Conservation (phyloP, 106 monocot species). For the Dioscorea zingiberensis region DNA sequence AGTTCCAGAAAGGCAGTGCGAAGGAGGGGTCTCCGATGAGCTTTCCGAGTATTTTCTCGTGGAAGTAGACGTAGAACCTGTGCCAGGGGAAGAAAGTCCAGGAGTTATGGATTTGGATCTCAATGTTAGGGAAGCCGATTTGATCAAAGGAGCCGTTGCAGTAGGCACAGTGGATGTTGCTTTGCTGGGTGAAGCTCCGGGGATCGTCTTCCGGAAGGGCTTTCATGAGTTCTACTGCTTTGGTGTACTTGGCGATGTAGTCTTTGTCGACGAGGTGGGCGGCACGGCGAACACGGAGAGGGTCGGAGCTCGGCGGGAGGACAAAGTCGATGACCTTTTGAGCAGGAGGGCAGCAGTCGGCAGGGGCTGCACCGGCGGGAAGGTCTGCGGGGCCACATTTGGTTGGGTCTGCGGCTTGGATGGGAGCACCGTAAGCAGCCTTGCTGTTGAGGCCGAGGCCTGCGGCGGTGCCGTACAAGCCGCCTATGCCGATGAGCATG, state of each 20-base stretch:
- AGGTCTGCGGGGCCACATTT: conserved; percentile 1
- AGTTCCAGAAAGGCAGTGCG: conserved; percentile 42
- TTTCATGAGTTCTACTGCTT: neutral
- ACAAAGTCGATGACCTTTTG: conserved; percentile 6
- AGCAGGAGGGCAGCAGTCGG: conserved; percentile 16
- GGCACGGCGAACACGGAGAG: neutral
- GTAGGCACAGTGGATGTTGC: neutral
- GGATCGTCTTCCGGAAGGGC: neutral
- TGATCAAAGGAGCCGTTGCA: conserved; percentile 6
- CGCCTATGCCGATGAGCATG: conserved; percentile 15
- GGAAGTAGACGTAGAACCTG: conserved; percentile 38
- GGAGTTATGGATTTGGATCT: conserved; percentile 11
- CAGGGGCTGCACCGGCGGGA: neutral
- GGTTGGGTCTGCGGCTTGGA: conserved; percentile 13
- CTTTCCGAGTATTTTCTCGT: conserved; percentile 30
- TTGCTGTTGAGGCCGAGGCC: neutral
- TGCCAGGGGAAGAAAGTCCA: conserved; percentile 39
- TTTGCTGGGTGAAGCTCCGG: neutral
- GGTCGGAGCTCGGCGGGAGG: neutral
- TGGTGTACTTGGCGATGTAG: neutral
- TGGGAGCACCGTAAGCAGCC: conserved; percentile 5
- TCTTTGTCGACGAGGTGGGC: neutral
- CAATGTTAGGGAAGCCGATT: conserved; percentile 1
- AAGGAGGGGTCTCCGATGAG: conserved; percentile 33
- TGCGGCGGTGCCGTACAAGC: conserved; percentile 6